A percentile compares a stretch with the other conserved stretches of the same genome.
Conservation (phyloP, 345 rosid species). For the Ceriops decandra region DNA sequence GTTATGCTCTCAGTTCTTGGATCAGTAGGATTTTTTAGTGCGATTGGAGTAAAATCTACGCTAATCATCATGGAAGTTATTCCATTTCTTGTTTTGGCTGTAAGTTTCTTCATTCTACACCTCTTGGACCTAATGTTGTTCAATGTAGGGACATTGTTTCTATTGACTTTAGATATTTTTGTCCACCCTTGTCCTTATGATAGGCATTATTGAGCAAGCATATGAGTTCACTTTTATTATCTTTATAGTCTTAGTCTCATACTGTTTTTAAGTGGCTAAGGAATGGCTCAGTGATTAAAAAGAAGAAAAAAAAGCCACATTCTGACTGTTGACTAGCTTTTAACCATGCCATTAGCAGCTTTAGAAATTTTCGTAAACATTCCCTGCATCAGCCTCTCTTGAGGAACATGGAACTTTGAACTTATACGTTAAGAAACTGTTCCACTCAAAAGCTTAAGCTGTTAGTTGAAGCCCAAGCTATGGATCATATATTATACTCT, state of each 20-base stretch:
- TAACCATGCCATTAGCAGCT: neutral
- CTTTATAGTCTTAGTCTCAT: no score
- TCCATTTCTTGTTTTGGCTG: conserved; percentile 96
- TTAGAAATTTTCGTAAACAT: neutral
- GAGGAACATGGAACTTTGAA: neutral
- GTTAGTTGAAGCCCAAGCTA: no score
- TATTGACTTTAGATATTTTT: neutral
- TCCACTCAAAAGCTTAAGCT: no score
- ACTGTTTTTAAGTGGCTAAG: neutral
- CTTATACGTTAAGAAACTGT: neutral
- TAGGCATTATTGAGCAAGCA: neutral
- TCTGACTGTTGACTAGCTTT: neutral
- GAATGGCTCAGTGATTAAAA: neutral
- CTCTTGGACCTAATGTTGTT: conserved; percentile 9
- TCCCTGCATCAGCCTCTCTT: neutral
- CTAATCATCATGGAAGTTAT: conserved; percentile 97
- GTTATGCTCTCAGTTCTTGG: conserved; percentile 97
- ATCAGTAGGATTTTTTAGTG: conserved; percentile 93
- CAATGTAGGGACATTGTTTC: neutral
- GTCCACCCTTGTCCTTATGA: neutral
- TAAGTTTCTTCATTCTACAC: conserved; percentile 40
- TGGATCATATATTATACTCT: no score
- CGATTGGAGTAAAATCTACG: conserved; percentile 89
- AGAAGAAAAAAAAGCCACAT: neutral
- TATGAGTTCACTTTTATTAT: no score